Evolutionary conservation across 179 eudicot genomes (phyloP).

Genomic region (Heliamphora ciliata): DNA sequence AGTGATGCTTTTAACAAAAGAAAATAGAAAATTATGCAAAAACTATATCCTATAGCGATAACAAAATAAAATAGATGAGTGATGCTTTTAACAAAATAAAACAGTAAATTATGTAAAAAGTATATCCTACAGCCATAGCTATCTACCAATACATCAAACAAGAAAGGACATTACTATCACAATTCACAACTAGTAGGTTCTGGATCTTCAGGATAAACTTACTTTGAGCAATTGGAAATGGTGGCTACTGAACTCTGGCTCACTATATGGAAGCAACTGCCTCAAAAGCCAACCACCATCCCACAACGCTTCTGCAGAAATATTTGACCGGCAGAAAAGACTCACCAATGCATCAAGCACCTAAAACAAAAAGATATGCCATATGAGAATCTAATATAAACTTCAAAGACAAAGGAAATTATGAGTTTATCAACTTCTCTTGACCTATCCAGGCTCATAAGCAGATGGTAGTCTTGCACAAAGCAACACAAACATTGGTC

Average conservation of each 20-base stretch:
- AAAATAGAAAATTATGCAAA: background rate
- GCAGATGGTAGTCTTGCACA: background rate
- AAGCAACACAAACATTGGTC: constrained; percentile 8
- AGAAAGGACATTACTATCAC: background rate
- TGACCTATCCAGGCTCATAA: background rate
- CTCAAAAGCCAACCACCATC: constrained; percentile 97
- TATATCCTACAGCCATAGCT: background rate
- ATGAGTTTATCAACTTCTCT: background rate
- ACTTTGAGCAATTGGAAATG: constrained; percentile 65
- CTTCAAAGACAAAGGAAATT: background rate
- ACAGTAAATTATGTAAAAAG: background rate
- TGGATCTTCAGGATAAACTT: constrained; percentile 22
- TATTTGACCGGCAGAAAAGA: constrained; percentile 73
- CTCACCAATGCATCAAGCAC: constrained; percentile 90
- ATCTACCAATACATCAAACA: background rate
- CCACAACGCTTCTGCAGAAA: constrained; percentile 82
- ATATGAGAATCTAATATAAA: constrained; percentile 5
- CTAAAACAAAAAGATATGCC: constrained; percentile 32
- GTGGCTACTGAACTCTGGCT: constrained; percentile 58
- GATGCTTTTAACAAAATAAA: constrained; percentile 4
- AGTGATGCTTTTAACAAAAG: constrained; percentile 6
- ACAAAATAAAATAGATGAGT: background rate
- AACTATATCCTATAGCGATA: background rate
- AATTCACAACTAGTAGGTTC: background rate
- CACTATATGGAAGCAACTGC: constrained; percentile 85